Evolutionary conservation across 805 yeast genomes (phyloP), one percentile per base, ranked within the genome.

Genomic region (Starmerella etchellsii): DNA sequence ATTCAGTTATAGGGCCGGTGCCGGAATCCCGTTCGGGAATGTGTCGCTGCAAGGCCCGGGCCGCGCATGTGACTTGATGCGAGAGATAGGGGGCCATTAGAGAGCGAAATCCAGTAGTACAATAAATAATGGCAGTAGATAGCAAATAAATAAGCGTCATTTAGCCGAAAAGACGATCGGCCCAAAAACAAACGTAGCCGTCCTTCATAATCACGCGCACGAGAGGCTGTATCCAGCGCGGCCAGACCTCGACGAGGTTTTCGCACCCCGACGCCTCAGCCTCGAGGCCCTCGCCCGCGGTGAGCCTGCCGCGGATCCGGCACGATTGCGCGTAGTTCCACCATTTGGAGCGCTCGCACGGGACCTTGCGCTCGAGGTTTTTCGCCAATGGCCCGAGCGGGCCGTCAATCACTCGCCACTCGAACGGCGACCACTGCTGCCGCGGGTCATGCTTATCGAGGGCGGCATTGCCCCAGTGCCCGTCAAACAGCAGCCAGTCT

Each of bases 391-490:
- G 98, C 0, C 98, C 98, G 1, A 71, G 64, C 2, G 98, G 98
- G 0, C 98, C 98, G 53, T 81, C 87, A 37, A 91, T 85, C 57
- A 81, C 83, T 50, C 75, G 73, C 81, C 87, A 81, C 50, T 91
- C 94, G 56, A 82, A 84, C 2, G 91, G 78, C 47, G 85, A 81
- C 76, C 87, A 81, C 44, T 66, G 70, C 57, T 91, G 97, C 46
- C 97, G 68, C 8, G 79, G 74, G 57, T 91, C 97, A 0, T 59
- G 55, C 16, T 75, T 69, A 1, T 67, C 61, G 27, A 88, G 63
- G 53, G 77, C 73, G 44, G 70, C 70, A 59, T 88, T 93, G 4
- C 98, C 98, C 98, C 98, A 88, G 43, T 71, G 77, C 0, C 97
- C 98, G 11, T 62, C 56, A 53, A 67, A 88, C 1, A 68, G 52